Evolutionary conservation across 306 rosid species (phyloP), one percentile per base, ranked within the genome.

Genomic region (Trifolium dubium): DNA sequence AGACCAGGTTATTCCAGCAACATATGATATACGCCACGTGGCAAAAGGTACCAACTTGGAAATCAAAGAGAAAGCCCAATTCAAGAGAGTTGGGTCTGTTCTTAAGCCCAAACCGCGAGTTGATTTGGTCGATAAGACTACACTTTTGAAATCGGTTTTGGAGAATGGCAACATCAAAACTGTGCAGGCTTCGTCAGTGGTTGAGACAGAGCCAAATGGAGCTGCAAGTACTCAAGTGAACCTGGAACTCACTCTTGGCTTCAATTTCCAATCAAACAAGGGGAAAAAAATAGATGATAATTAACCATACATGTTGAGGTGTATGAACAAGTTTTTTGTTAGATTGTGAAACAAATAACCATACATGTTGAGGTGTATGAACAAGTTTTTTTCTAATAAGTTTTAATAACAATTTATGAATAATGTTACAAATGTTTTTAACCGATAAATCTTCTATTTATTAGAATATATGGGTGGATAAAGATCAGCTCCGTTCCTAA

Each of bases 11-110:
- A 55, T 66, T 56, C 66, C 31, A 3, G 18, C 64, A 18, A 53
- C 39, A 2, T 62, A 75, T 32, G 88, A 86, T 61, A 77, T 81
- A 58, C 85, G 87, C 67, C 88, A 87, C 71, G 86, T 84, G 80
- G 30, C 76, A 13, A 79, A 32, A 62, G 74, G 73, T 9, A 3
- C 73, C 15, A 64, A 51, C 2, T 34, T 32, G 34, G 54, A 18
- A 37, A 60, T 41, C 6, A 68, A 54, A 64, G 69, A 50, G 5
- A 78, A 81, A 43, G 64, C 17, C 39, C 79, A 79, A 76, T 77
- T 79, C 79, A 88, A 84, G 70, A 83, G 82, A 35, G 23, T 34
- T 11, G 44, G 67, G 12, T 39, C 30, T 3, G 35, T 55, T 12
- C 5, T 53, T 31, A 78, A 51, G 51, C 67, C 80, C 11, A 72